Percentiles rank a stretch among this genome's conserved stretches.
Conservation (phyloP, 2,329 filamentous ascomycete genomes). For the Volutella citrinella region DNA sequence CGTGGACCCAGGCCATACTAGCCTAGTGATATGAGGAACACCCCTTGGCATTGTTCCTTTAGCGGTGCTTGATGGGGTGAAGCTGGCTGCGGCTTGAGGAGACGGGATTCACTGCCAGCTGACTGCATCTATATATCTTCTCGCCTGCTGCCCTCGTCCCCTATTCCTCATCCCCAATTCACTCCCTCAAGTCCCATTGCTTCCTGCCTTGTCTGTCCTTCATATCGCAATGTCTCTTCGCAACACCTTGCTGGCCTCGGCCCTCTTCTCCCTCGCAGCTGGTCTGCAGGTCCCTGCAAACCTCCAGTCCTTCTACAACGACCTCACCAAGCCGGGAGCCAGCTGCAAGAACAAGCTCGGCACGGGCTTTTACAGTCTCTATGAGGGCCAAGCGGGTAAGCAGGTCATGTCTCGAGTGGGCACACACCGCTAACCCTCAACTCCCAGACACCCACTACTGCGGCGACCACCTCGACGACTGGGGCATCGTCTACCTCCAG, state of each 20-base stretch:
- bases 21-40: too few species aligned
- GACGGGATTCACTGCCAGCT: too few species aligned
- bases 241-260: slow-evolving; percentile 17
- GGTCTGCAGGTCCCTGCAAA: slow-evolving; percentile 39
- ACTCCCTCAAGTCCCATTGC: not conserved
- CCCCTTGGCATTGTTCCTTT: too few species aligned
- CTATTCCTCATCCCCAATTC: too few species aligned
- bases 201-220: not conserved
- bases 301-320: slow-evolving; percentile 39
- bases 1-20: too few species aligned
- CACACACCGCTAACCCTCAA: not conserved
- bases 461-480: slow-evolving; percentile 39
- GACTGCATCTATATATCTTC: too few species aligned
- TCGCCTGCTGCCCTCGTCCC: too few species aligned
- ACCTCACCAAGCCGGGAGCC: slow-evolving; percentile 33
- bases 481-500: slow-evolving; percentile 47
- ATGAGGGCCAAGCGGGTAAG: slow-evolving; percentile 35
- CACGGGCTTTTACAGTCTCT: slow-evolving; percentile 38
- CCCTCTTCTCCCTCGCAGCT: slow-evolving; percentile 17
- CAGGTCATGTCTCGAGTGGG: not conserved
- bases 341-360: slow-evolving; percentile 37
- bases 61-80: too few species aligned
- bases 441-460: slow-evolving; percentile 41
- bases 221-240: slow-evolving; percentile 12
- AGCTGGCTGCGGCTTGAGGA: too few species aligned